A percentile compares a stretch with the other conserved stretches of the same genome.
Evolutionary conservation across 306 rosid species (phyloP).

Genomic region (Rosa rugosa): DNA sequence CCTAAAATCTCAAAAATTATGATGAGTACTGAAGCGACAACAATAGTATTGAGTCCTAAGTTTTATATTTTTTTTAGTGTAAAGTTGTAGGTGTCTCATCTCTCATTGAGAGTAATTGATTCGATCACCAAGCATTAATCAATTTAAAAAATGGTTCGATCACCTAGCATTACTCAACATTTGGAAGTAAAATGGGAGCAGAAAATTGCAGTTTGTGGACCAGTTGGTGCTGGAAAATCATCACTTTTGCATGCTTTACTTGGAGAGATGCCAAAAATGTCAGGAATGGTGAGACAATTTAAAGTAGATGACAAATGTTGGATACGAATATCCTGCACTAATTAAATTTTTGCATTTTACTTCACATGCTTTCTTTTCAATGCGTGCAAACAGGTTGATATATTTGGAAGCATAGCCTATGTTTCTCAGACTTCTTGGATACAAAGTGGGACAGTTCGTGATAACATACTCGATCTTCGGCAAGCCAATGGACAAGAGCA

Average conservation of each 20-base stretch:
- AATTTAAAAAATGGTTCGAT: too few species aligned
- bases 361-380: not conserved
- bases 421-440: constrained; percentile 85
- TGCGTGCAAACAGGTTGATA: constrained; percentile 48
- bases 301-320: not conserved
- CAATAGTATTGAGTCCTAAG: too few species aligned
- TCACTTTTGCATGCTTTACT: constrained; percentile 66
- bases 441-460: constrained; percentile 75
- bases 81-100: too few species aligned
- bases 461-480: constrained; percentile 73
- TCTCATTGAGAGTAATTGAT: too few species aligned
- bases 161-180: not conserved
- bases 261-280: constrained; percentile 67
- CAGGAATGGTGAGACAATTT: constrained; percentile 60
- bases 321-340: not conserved
- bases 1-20: too few species aligned
- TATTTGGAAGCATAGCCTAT: constrained; percentile 58
- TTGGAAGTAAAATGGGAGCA: constrained; percentile 52
- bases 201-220: constrained; percentile 73
- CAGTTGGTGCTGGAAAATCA: constrained; percentile 86
- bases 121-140: too few species aligned
- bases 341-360: not conserved
- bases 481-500: constrained; percentile 56
- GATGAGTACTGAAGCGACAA: too few species aligned
- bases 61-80: too few species aligned